Evolutionary conservation across 2,329 filamentous ascomycete genomes (phyloP).

Genomic region (Colletotrichum siamense): DNA sequence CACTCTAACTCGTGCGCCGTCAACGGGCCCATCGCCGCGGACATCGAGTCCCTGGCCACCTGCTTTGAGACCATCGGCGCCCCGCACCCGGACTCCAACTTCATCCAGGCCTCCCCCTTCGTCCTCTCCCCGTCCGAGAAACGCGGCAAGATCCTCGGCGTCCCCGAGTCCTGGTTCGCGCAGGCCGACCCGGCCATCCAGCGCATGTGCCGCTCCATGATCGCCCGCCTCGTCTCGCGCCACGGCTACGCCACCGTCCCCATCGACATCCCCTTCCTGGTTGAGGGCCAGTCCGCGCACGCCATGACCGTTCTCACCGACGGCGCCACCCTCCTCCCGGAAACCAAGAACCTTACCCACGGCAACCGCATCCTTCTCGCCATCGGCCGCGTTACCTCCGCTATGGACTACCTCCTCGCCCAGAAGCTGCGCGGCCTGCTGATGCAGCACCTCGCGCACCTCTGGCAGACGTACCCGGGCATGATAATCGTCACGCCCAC

Average conservation of each 20-base stretch:
- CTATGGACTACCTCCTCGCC: conserved; percentile 71
- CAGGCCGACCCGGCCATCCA: conserved; percentile 47
- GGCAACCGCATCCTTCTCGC: conserved; percentile 71
- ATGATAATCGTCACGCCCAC: conserved; percentile 77
- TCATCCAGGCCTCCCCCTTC: conserved; percentile 44
- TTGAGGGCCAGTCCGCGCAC: conserved; percentile 74
- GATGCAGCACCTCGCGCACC: conserved; percentile 72
- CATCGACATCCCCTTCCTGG: conserved; percentile 62
- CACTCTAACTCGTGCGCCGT: conserved; percentile 68
- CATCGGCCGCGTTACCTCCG: conserved; percentile 65
- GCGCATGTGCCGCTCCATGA: conserved; percentile 42
- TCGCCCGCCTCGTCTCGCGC: conserved; percentile 58
- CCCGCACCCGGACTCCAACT: conserved; percentile 65
- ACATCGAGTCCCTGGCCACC: conserved; percentile 69
- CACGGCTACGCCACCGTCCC: conserved; percentile 60
- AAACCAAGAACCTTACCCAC: conserved; percentile 57
- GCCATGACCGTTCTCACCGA: conserved; percentile 77
- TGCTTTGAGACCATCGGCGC: conserved; percentile 69
- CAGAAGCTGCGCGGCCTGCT: conserved; percentile 73
- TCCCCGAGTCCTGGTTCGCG: conserved; percentile 69
- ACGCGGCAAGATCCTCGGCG: conserved; percentile 60
- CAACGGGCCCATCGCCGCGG: conserved; percentile 70
- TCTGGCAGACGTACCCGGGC: conserved; percentile 70
- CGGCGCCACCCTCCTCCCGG: conserved; percentile 48
- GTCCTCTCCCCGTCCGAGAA: conserved; percentile 27